These are phyloP conservation scores for Colletotrichum sp. DNA, from an alignment of 2,329 filamentous ascomycete species.

Conservation along the genomic window DNA sequence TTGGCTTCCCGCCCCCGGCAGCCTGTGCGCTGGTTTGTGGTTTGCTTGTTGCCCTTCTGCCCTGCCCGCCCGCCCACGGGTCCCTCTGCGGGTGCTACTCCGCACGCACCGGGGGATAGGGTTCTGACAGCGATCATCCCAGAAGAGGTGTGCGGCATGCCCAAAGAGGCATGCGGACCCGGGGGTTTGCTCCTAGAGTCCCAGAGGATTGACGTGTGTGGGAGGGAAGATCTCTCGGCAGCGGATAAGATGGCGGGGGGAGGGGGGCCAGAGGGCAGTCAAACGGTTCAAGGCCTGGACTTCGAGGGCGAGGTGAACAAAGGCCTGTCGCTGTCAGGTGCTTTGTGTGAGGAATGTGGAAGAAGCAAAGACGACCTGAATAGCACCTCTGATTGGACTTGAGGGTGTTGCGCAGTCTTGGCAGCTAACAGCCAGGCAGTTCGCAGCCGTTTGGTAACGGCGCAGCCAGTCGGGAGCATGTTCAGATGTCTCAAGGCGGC, in stretches of 20 bases:
- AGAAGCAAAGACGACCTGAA: not conserved
- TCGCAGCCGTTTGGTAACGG: not conserved
- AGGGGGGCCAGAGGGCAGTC: not conserved
- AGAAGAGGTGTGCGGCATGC: not conserved
- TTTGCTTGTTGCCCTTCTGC: not conserved
- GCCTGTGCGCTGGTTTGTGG: not conserved
- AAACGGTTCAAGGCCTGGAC: not conserved
- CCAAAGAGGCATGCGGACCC: slow-evolving; percentile 16
- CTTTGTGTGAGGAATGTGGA: slow-evolving; percentile 2
- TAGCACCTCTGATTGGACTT: not conserved
- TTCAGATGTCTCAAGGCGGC: slow-evolving; percentile 3
- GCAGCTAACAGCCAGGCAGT: not conserved
- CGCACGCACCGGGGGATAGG: slow-evolving; percentile 1
- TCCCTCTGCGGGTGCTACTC: not conserved
- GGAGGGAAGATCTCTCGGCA: not conserved
- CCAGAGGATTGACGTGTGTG: not conserved
- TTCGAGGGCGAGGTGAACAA: not conserved
- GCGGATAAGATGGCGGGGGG: not conserved
- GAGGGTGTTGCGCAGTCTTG: not conserved
- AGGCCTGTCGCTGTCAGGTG: not conserved
- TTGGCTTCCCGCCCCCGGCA: not conserved
- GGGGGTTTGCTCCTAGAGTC: not conserved
- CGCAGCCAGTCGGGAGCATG: not conserved
- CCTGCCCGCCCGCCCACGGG: not conserved
- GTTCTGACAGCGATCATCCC: slow-evolving; percentile 19